Base-by-base conservation (phyloP, 139 green algal species). In the Bryopsis sp. region DNA sequence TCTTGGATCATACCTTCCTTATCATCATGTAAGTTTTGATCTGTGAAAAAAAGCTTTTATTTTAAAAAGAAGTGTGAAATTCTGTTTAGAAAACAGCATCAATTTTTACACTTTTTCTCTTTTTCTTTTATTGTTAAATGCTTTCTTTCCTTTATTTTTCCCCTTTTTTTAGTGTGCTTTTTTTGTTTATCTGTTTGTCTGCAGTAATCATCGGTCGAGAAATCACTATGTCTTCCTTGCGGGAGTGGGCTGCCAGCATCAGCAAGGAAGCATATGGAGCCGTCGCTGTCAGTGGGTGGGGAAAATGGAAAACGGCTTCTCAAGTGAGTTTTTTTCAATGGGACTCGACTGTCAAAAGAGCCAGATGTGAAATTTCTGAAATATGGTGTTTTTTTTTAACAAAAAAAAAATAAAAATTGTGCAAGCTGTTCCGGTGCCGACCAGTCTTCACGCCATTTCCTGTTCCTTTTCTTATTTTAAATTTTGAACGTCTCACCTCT, bases 241-340 rank as follows among this genome's bases (percentile, higher is more conserved):
- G 93, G 5, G 93, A 98, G 73, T 98, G 92, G 92, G 92, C 91
- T 2, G 90, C 92, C 0, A 76, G 81, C 1, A 59, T 83, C 1
- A 85, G 89, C 2, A 72, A 78, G 2, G 81, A 89, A 38, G 91
- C 86, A 0, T 77, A 86, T 15, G 67, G 67, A 4, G 90, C 88
- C 3, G 91, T 96, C 6, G 87, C 87, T 2, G 90, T 97, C 31
- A 91, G 84, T 78, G 68, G 54, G 19, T 78, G 85, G 71, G 91
- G 91, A 29, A 97, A 96, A 68, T 91, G 74, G 80, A 96, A 97
- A 81, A 97, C 90, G 2, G 82, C 83, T n/a, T 71, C 78, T 2
- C 84, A 89, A 78, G 77, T 86, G 31, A 39, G 22, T 64, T 29
- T 32, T 28, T 39, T 39, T 39, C 4, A 15, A 15, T 61, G n/a